Percentiles rank a stretch among this genome's conserved stretches.
Evolutionary conservation across 768 basidiomycete species (phyloP).

Genomic region (Postia placenta): DNA sequence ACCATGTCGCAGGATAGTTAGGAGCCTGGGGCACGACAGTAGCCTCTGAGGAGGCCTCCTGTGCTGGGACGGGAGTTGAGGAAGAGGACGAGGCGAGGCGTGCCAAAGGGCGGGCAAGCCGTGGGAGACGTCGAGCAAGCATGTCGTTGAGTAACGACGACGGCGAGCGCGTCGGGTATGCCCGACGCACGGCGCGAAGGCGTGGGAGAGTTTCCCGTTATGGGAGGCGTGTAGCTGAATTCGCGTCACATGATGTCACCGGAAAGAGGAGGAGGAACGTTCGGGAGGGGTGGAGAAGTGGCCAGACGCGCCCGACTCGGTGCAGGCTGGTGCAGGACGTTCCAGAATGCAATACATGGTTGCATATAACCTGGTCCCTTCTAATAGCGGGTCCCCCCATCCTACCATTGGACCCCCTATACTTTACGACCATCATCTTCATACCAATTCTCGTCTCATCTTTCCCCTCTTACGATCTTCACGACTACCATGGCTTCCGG

Average conservation of each 20-base stretch:
- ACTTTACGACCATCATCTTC: conserved; percentile 4
- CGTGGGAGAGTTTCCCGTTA: conserved; percentile 11
- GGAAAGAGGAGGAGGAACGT: conserved; percentile 8
- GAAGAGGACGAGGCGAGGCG: conserved; percentile 21
- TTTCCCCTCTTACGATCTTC: conserved; percentile 13
- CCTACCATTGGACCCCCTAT: too few species aligned
- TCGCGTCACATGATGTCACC: background rate
- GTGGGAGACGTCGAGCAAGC: conserved; percentile 22
- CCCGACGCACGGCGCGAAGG: conserved; percentile 4
- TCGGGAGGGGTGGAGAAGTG: conserved; percentile 4
- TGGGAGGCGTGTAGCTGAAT: background rate
- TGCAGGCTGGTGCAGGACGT: background rate
- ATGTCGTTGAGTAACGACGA: conserved; percentile 13
- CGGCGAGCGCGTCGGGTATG: background rate
- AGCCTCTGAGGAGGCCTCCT: conserved; percentile 20
- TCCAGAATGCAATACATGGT: background rate
- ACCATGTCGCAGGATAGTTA: conserved; percentile 81
- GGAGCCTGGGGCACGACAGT: conserved; percentile 64
- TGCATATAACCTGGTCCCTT: conserved; percentile 8
- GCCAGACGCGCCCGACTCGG: background rate
- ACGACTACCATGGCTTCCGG: conserved; percentile 40
- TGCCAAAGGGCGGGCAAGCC: conserved; percentile 21
- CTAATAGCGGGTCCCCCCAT: too few species aligned
- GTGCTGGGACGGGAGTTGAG: conserved; percentile 16
- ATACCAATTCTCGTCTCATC: conserved; percentile 19